A percentile compares a stretch with the other conserved stretches of the same genome.
These are phyloP conservation scores for Candida chauliodis DNA, from an alignment of 805 yeast species.

Conservation along the genomic window DNA sequence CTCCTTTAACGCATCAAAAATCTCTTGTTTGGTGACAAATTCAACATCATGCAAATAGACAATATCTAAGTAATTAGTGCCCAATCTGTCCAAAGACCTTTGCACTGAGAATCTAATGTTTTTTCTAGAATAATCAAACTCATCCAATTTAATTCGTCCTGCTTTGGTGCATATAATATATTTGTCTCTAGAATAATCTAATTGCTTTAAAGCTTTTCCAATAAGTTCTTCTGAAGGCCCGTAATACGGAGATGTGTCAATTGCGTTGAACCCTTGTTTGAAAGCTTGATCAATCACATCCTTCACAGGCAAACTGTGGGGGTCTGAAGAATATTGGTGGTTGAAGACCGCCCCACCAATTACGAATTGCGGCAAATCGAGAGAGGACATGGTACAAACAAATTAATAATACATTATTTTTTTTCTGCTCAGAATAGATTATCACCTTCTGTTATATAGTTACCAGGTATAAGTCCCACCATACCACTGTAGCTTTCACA, in stretches of 20 bases:
- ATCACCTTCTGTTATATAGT: constrained; percentile 36
- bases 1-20: constrained; percentile 60
- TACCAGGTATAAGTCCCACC: constrained; percentile 43
- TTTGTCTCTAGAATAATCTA: constrained; percentile 49
- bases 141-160: constrained; percentile 66
- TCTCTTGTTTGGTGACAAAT: constrained; percentile 56
- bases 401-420: constrained; percentile 1
- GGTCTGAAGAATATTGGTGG: constrained; percentile 71
- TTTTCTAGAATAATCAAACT: constrained; percentile 69
- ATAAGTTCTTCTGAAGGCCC: constrained; percentile 79
- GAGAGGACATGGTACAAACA: not conserved
- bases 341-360: constrained; percentile 91
- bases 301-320: constrained; percentile 53
- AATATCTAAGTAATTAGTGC: constrained; percentile 69
- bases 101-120: constrained; percentile 59
- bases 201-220: constrained; percentile 55
- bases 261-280: constrained; percentile 63
- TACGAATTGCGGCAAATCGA: constrained; percentile 51
- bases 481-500: constrained; percentile 28
- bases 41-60: constrained; percentile 90
- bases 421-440: constrained; percentile 1
- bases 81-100: constrained; percentile 64
- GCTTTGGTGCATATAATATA: constrained; percentile 81
- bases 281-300: constrained; percentile 62
- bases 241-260: constrained; percentile 92